A percentile compares a stretch with the other conserved stretches of the same genome.
Conservation (phyloP, 768 basidiomycete species). For the Holtermanniella nyarrowii region DNA sequence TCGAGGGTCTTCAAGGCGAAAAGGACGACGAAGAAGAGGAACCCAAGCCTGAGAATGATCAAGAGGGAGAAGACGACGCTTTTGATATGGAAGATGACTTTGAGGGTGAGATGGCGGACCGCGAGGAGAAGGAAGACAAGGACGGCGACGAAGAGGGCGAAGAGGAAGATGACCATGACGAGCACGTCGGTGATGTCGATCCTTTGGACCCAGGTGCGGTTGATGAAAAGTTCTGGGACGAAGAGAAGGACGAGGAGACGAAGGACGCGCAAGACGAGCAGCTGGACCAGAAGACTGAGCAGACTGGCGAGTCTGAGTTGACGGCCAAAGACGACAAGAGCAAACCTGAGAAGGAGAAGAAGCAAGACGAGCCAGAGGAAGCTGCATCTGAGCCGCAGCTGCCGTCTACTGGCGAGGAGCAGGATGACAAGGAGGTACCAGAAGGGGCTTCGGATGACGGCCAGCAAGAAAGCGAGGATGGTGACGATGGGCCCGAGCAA, state of each 20-base stretch:
- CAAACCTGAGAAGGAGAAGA: conserved; percentile 40
- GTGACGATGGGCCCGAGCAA: conserved; percentile 34
- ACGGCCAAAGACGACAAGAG: conserved; percentile 64
- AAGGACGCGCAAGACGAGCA: conserved; percentile 49
- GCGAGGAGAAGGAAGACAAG: conserved; percentile 48
- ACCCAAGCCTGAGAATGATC: conserved; percentile 21
- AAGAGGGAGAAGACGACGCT: conserved; percentile 49
- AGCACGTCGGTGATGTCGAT: conserved; percentile 73
- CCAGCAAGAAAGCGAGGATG: conserved; percentile 45
- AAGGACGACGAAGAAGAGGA: conserved; percentile 46
- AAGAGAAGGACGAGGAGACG: conserved; percentile 48
- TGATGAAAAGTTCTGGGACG: conserved; percentile 96
- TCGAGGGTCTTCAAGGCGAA: conserved; percentile 74
- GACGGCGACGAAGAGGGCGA: conserved; percentile 39
- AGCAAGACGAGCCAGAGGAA: conserved; percentile 33
- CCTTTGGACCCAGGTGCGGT: conserved; percentile 68
- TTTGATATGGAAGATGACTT: conserved; percentile 89
- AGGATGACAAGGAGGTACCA: conserved; percentile 19
- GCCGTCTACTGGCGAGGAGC: conserved; percentile 7
- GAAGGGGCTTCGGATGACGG: conserved; percentile 46
- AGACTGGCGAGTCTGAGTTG: conserved; percentile 56
- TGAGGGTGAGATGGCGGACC: conserved; percentile 63
- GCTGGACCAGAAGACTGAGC: conserved; percentile 48
- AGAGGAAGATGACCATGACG: conserved; percentile 60
- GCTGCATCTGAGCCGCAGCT: conserved; percentile 30